Evolutionary conservation across 106 monocot genomes (phyloP), one percentile per base, ranked within the genome.

Genomic region (Apostasia shenzhenica): DNA sequence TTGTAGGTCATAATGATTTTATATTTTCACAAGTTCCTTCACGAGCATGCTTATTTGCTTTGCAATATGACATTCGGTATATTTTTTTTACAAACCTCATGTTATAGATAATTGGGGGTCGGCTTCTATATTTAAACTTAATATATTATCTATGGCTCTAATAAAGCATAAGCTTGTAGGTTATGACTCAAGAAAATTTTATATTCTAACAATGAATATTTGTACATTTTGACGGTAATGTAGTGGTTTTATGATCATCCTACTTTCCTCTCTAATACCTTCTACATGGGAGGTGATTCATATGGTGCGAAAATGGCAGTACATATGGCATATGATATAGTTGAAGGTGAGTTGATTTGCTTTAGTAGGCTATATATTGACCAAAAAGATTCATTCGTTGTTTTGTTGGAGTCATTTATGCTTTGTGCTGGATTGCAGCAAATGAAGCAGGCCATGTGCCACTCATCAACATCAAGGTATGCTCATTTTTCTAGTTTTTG

Each of bases 251-350:
- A 61, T 41, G 67, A 81, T 11, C 82, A 92, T 50, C 88, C 82
- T 3, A 26, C 76, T 26, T 92, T 88, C 66, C 53, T 77, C 2
- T 67, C 73, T 1, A 92, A 88, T 66, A 73, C 84, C 38, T 75
- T 92, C 11, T 92, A 92, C 57, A 68, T 92, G 54, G 78, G 58
- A 44, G 91, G 91, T 45, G 91, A 92, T 78, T 92, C 91, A 5
- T 88, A 88, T 74, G 69, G 73, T 73, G 91, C 88, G 1, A 81
- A 73, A 48, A 5, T 67, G 54, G 72, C 69, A 12, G 67, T 76
- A 44, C 5, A 76, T 12, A n/a, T 73, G 61, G 45, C 74, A 3
- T 58, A 74, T 67, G 66, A 51, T n/a, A 74, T 74, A 41, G 74
- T 38, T 12, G 11, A 55, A 48, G 74, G 74, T 74, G 59, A 59